Base-by-base conservation (phyloP, 2,329 filamentous ascomycete genomes). In the Pseudophaeomoniella oleicola region DNA sequence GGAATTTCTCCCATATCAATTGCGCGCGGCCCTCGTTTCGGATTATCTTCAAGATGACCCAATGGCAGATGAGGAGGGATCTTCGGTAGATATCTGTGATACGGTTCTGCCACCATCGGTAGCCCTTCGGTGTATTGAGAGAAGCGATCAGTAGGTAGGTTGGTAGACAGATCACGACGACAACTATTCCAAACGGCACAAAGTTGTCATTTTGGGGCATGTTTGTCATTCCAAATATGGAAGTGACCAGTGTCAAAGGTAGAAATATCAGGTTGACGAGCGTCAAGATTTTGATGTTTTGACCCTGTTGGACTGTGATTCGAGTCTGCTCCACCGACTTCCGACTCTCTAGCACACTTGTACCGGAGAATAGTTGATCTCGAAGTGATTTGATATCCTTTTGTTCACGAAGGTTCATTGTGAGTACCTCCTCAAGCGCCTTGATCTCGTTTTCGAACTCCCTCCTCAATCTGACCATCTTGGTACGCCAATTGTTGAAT, bases 301-400 rank as follows among this genome's bases (percentile, higher is more conserved):
- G 19, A 69, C 74, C 72, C 49, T 78, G 73, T 38, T 67, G 56
- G 14, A 69, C 63, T 0, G 66, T 67, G 10, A 67, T 66, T 32
- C 62, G 60, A 1, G 62, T 57, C 34, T 64, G 50, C 39, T 77
- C 71, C 22, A 79, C 73, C 12, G 69, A 72, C 44, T 73, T 67
- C 11, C 73, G 57, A 30, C 64, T 69, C 50, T 78, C 73, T 45
- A 73, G 67, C 38, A 79, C 74, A 2, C 63, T 67, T n/a, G 72
- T 77, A 2, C 74, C 74, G 22, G 62, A 69, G 51, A 78, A 78
- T 1, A 78, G 62, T 49, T 78, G 72, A 40, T 78, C 72, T 36
- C 73, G 58, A 39, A 78, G 49, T 12, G 37, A 44, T 30, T 46
- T 48, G 32, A 55, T 51, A 40, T 71, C 62, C 37, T 59, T 65